These are phyloP conservation scores for Globisporangium canariense DNA, from an alignment of 352 stramenopile species.

Conservation along the genomic window DNA sequence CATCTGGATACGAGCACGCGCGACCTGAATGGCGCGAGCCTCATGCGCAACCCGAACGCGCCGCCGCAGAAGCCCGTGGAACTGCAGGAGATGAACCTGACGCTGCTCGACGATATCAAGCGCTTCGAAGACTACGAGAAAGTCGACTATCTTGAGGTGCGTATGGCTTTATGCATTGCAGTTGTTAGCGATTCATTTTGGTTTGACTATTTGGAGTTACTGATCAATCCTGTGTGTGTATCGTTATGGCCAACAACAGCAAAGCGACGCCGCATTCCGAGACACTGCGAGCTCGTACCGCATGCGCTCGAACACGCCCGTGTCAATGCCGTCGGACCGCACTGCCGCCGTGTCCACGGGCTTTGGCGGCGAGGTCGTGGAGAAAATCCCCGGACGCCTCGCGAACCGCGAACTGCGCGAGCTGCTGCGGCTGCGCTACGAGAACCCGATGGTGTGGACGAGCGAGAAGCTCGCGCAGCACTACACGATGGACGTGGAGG, in stretches of 20 bases:
- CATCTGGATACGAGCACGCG: conserved; percentile 21
- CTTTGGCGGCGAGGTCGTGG: conserved; percentile 34
- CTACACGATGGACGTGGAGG: conserved; percentile 36
- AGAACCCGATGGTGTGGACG: conserved; percentile 50
- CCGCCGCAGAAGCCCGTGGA: conserved; percentile 18
- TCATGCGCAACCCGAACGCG: conserved; percentile 19
- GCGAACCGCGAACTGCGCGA: conserved; percentile 51
- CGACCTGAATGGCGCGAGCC: conserved; percentile 21
- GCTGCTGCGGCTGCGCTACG: conserved; percentile 62
- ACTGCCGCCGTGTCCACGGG: conserved; percentile 34
- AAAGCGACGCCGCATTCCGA: conserved; percentile 48
- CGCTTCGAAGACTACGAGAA: conserved; percentile 53
- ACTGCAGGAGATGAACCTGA: conserved; percentile 55
- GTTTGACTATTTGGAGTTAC: not conserved
- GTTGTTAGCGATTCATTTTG: not conserved
- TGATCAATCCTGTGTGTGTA: not conserved
- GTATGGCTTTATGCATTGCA: not conserved
- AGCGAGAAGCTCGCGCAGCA: conserved; percentile 41
- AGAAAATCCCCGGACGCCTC: conserved; percentile 43
- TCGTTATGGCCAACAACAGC: conserved; percentile 17
- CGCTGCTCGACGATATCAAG: conserved; percentile 47
- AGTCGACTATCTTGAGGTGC: conserved; percentile 41
- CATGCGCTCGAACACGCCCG: conserved; percentile 30
- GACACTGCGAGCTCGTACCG: conserved; percentile 68
- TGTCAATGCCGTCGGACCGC: conserved; percentile 49